Percentiles rank a stretch among this genome's conserved stretches.
Evolutionary conservation across 2,329 filamentous ascomycete genomes (phyloP).

Genomic region (Dothidotthia symphoricarpi): DNA sequence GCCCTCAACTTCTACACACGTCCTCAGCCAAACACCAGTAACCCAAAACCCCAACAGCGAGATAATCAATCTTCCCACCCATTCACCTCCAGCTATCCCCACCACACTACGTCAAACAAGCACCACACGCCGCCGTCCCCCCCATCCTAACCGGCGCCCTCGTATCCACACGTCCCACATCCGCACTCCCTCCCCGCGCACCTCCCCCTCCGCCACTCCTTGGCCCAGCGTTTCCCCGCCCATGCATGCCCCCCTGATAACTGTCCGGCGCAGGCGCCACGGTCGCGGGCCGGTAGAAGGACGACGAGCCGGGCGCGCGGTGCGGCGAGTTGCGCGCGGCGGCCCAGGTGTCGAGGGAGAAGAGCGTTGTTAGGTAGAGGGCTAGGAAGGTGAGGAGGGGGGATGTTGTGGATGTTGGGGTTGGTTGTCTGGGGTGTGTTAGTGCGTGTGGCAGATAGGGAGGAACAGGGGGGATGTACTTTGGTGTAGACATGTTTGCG

Average conservation of each 20-base stretch:
- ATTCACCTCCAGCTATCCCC: not conserved
- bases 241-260: conserved; percentile 36
- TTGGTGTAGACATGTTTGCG: not conserved
- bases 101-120: conserved; percentile 25
- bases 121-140: conserved; percentile 28
- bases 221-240: conserved; percentile 23
- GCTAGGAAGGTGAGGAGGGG: conserved; percentile 34
- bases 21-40: no score
- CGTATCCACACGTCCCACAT: conserved; percentile 27
- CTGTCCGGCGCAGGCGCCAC: conserved; percentile 18
- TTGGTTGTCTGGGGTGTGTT: not conserved
- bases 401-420: not conserved
- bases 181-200: conserved; percentile 8
- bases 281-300: conserved; percentile 25
- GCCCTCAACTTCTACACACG: no score
- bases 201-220: conserved; percentile 10
- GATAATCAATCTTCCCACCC: not conserved
- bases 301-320: conserved; percentile 22
- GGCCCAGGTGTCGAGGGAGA: conserved; percentile 39
- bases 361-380: conserved; percentile 43
- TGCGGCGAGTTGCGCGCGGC: conserved; percentile 36
- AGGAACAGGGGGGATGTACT: not conserved
- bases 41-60: no score
- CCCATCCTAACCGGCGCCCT: conserved; percentile 30
- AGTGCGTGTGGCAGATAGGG: not conserved